Percentiles rank a stretch among this genome's conserved stretches.
Evolutionary conservation across 2,329 filamentous ascomycete genomes (phyloP).

Genomic region (Sclerotinia subarctica): DNA sequence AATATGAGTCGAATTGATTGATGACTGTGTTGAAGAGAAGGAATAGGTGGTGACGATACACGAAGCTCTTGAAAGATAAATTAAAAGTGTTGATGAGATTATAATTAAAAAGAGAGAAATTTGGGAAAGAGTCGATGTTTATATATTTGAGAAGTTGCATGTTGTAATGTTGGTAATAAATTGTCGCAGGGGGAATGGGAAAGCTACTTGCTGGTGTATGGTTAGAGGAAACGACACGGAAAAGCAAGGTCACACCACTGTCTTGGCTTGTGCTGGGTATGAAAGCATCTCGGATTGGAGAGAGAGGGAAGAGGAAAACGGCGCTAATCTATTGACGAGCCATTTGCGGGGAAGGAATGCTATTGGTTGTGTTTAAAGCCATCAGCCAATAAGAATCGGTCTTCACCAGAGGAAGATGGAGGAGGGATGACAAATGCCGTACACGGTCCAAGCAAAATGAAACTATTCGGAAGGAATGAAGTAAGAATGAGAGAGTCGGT

Average conservation of each 20-base stretch:
- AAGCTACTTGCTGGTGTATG: not conserved
- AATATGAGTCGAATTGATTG: not conserved
- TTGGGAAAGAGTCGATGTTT: not conserved
- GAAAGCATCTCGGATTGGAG: not conserved
- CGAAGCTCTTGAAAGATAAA: not conserved
- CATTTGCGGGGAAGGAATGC: not conserved
- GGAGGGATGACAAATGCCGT: not conserved
- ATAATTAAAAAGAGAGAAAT: not conserved
- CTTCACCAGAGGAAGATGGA: not conserved
- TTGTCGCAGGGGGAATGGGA: not conserved
- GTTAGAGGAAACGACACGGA: not conserved
- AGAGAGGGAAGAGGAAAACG: not conserved
- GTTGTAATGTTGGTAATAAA: not conserved
- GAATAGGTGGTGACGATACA: no score
- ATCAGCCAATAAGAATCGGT: not conserved
- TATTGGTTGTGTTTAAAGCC: not conserved
- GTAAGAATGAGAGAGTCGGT: no score
- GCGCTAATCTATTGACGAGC: not conserved
- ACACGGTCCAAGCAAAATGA: not conserved
- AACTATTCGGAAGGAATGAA: no score
- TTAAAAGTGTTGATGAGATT: not conserved
- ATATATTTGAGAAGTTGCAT: not conserved
- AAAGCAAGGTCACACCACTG: constrained; percentile 7
- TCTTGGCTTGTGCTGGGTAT: constrained; percentile 3
- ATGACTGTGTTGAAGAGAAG: not conserved